Evolutionary conservation across 306 rosid species (phyloP).

Genomic region (Hylodesmum podocarpum): DNA sequence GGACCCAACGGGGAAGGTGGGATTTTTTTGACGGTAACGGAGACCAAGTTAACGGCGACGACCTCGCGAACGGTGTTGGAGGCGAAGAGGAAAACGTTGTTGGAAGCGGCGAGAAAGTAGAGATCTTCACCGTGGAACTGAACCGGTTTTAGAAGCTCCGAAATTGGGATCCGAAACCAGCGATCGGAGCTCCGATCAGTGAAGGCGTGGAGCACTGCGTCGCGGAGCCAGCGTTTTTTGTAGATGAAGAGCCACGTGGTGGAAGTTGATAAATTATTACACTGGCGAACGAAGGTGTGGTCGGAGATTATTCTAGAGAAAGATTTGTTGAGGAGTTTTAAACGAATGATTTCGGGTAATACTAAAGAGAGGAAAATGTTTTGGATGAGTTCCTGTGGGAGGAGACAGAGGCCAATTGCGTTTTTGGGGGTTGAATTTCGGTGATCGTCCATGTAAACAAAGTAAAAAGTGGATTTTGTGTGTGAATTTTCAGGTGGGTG

Average conservation of each 20-base stretch:
- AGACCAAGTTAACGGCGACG: conserved; percentile 50
- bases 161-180: conserved; percentile 57
- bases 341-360: conserved; percentile 37
- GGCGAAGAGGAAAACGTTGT: conserved; percentile 51
- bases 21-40: conserved; percentile 48
- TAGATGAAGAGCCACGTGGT: conserved; percentile 65
- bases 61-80: conserved; percentile 51
- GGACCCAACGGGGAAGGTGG: conserved; percentile 66
- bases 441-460: conserved; percentile 43
- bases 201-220: conserved; percentile 59
- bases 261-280: conserved; percentile 45
- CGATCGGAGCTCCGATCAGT: conserved; percentile 51
- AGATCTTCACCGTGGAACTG: conserved; percentile 52
- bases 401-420: conserved; percentile 56
- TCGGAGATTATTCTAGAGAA: conserved; percentile 40
- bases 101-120: conserved; percentile 54
- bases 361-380: conserved; percentile 49
- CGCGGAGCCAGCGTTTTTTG: conserved; percentile 68
- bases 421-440: conserved; percentile 36
- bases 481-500: not conserved
- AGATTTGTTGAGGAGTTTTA: conserved; percentile 35
- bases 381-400: conserved; percentile 57
- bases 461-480: not conserved
- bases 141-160: conserved; percentile 46
- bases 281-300: conserved; percentile 48